Base-by-base conservation (phyloP, 2,329 filamentous ascomycete species). In the Tolypocladium album region DNA sequence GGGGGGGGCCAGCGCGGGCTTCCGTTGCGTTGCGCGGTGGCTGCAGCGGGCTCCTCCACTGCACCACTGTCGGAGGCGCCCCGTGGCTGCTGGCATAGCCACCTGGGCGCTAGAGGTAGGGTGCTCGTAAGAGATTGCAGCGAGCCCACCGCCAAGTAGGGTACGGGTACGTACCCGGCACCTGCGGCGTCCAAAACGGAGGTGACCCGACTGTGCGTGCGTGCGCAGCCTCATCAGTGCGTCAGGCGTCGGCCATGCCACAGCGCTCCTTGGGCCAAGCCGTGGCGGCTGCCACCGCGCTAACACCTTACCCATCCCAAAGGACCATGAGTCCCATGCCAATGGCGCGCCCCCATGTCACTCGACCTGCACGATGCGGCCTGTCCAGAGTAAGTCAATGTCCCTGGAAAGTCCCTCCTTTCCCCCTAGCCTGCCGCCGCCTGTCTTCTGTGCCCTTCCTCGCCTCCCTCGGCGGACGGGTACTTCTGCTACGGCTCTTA, bases 401-500 rank as follows among this genome's bases (percentile, higher is more conserved):
- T 56, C 55, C 55, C 55, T 42, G 36, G 24, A 42, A 56, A 24
- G 55, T 56, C 55, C 36, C 55, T 58, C 57, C 57, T 58, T 50
- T 31, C 22, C 45, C 43, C 22, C 39, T 42, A 22, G 43, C 22
- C 24, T 31, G 27, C 27, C 27, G 27, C 50, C 39, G 22, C 5
- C 9, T 40, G 36, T 27, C 55, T 39, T 42, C 55, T 20, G 38
- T 56, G 50, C 55, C 36, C 39, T 56, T 42, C 55, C 38, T 40
- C 55, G 55, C 55, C 58, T 53, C 58, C 53, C 58, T 58, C 57
- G n/a, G 55, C 3, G 24, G 3, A 31, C 27, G 27, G 5, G 55
- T 56, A n/a, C 55, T 13, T 42, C 38, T 27, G 17, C 38, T 6
- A 2, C 7, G 27, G 62, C 62, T 63, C 59, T 63, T 58, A 58